Percentiles rank a stretch among this genome's conserved stretches.
Evolutionary conservation across 2,329 filamentous ascomycete genomes (phyloP).

Genomic region (Tolypocladium endophyticum): DNA sequence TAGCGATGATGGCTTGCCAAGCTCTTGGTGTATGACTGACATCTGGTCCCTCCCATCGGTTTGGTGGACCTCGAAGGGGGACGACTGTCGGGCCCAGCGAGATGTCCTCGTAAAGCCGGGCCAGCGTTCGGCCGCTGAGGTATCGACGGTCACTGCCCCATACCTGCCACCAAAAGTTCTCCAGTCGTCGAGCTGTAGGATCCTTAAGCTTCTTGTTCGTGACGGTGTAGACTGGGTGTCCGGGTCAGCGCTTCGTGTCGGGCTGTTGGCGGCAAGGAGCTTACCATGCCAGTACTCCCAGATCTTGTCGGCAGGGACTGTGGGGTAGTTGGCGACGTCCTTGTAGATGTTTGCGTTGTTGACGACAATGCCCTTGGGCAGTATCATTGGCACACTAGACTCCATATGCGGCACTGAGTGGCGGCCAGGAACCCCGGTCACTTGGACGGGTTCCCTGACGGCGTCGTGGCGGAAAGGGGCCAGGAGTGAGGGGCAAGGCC

Average conservation of each 20-base stretch:
- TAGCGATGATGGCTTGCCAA: background rate
- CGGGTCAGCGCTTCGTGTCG: background rate
- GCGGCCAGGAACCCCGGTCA: background rate
- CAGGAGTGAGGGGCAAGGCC: background rate
- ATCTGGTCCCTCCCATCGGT: conserved; percentile 40
- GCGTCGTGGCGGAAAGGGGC: background rate
- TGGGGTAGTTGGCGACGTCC: conserved; percentile 40
- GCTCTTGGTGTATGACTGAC: conserved; percentile 20
- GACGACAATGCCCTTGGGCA: conserved; percentile 47
- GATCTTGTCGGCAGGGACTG: conserved; percentile 41
- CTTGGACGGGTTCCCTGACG: background rate
- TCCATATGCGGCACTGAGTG: conserved; percentile 17
- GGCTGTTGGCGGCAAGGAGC: conserved; percentile 1
- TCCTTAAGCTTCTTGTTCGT: conserved; percentile 48
- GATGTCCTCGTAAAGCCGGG: conserved; percentile 46
- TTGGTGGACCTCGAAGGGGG: conserved; percentile 40
- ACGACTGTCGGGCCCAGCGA: conserved; percentile 47
- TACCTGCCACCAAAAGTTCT: conserved; percentile 59
- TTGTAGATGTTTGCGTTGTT: conserved; percentile 42
- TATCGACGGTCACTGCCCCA: conserved; percentile 47
- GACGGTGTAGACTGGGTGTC: conserved; percentile 43
- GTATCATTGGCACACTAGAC: conserved; percentile 28
- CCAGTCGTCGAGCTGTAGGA: conserved; percentile 50
- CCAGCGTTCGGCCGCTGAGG: conserved; percentile 42
- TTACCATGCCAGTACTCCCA: conserved; percentile 48